Conservation (phyloP, 805 yeast genomes). For the Sugiyamaella marilandica region DNA sequence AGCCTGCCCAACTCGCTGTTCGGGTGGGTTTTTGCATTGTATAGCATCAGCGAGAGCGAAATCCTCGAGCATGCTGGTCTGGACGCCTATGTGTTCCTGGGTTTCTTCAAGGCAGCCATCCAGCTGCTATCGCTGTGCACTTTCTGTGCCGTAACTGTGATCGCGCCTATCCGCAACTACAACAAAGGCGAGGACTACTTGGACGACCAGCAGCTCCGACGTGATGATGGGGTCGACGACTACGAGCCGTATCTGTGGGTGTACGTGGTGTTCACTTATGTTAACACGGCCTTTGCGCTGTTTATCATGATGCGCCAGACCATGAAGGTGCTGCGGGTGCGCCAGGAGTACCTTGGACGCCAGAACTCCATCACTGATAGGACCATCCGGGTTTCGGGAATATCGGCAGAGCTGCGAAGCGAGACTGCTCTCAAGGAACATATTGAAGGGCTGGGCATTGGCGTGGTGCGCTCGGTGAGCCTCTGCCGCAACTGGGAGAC, state of each 20-base stretch:
- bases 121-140: conserved; percentile 60
- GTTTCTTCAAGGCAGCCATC: conserved; percentile 86
- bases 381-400: conserved; percentile 82
- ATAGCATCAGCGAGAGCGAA: conserved; percentile 63
- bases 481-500: conserved; percentile 85
- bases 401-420: conserved; percentile 74
- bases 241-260: conserved; percentile 69
- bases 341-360: conserved; percentile 77
- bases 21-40: conserved; percentile 75
- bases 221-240: conserved; percentile 31
- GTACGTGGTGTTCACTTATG: conserved; percentile 80
- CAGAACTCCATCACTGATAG: conserved; percentile 89
- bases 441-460: conserved; percentile 73
- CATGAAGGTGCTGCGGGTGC: conserved; percentile 61
- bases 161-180: conserved; percentile 79
- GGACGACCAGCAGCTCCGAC: not conserved
- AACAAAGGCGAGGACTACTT: conserved; percentile 56
- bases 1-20: conserved; percentile 56
- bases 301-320: conserved; percentile 65
- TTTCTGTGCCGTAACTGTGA: conserved; percentile 63
- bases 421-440: conserved; percentile 67
- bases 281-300: conserved; percentile 68
- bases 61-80: conserved; percentile 86
- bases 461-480: conserved; percentile 69
- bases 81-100: conserved; percentile 88